Evolutionary conservation across 257 asterid species (phyloP).

Genomic region (Solanum commersonii): DNA sequence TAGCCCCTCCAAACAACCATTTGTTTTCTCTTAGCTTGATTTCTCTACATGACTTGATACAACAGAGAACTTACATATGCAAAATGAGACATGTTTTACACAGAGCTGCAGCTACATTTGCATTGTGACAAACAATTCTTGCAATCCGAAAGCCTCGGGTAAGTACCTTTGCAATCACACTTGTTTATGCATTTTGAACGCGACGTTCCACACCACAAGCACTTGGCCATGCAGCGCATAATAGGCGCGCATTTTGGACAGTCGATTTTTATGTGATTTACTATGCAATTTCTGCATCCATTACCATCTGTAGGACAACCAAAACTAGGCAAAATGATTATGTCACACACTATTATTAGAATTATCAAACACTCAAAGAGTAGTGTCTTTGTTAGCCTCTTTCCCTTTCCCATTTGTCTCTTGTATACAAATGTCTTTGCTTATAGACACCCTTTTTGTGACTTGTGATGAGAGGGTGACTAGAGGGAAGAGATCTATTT

Average conservation of each 20-base stretch:
- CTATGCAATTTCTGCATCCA: constrained; percentile 50
- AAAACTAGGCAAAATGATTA: constrained; percentile 8
- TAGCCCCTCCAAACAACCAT: neutral
- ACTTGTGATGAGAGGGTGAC: neutral
- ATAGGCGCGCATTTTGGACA: constrained; percentile 63
- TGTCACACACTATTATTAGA: constrained; percentile 10
- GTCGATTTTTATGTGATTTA: constrained; percentile 30
- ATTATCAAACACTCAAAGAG: neutral
- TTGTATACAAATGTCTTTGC: neutral
- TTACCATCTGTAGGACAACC: constrained; percentile 47
- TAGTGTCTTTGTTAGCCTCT: neutral
- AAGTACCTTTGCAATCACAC: constrained; percentile 57
- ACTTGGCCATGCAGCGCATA: constrained; percentile 67
- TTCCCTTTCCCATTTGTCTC: neutral
- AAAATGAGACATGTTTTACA: neutral
- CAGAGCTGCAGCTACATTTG: constrained; percentile 47
- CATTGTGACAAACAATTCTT: constrained; percentile 55
- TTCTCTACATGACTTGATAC: neutral
- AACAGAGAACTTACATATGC: neutral
- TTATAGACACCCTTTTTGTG: neutral
- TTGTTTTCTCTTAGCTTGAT: neutral
- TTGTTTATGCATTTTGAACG: constrained; percentile 45
- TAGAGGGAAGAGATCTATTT: neutral
- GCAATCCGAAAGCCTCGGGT: constrained; percentile 56
- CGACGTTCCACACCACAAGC: constrained; percentile 54